These are phyloP conservation scores for Babesia sp. DNA, from an alignment of 169 alveolate genomes.

Conservation along the genomic window DNA sequence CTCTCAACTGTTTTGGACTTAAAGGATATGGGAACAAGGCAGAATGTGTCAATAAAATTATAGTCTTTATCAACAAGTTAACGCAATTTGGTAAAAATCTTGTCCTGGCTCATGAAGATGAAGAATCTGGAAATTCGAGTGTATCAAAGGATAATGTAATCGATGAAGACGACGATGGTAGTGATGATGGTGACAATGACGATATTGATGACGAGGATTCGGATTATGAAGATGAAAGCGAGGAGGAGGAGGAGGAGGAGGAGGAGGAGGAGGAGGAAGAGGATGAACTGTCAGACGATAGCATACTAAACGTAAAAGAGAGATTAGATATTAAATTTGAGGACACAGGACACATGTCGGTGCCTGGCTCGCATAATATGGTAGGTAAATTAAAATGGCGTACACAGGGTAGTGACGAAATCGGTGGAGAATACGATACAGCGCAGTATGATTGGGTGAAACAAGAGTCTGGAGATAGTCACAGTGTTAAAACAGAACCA, in stretches of 20 bases:
- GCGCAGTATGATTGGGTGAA: no score
- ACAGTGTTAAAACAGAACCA: no score
- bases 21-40: constrained; percentile 7
- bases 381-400: no score
- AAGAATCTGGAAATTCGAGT: constrained; percentile 48
- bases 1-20: background rate
- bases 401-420: no score
- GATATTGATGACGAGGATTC: constrained; percentile 62
- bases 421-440: no score
- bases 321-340: background rate
- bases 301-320: constrained; percentile 19
- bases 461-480: no score
- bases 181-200: constrained; percentile 62
- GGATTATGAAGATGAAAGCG: constrained; percentile 28
- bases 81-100: background rate
- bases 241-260: background rate
- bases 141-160: constrained; percentile 47
- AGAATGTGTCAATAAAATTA: constrained; percentile 21
- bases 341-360: background rate
- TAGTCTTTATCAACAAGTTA: constrained; percentile 23
- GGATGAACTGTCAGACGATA: background rate
- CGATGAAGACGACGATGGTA: constrained; percentile 69
- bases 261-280: background rate
- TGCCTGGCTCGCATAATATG: no score
- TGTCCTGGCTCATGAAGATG: no score